Conservation (phyloP, 495 filamentous ascomycete genomes). For the Penicillium bovifimosum region DNA sequence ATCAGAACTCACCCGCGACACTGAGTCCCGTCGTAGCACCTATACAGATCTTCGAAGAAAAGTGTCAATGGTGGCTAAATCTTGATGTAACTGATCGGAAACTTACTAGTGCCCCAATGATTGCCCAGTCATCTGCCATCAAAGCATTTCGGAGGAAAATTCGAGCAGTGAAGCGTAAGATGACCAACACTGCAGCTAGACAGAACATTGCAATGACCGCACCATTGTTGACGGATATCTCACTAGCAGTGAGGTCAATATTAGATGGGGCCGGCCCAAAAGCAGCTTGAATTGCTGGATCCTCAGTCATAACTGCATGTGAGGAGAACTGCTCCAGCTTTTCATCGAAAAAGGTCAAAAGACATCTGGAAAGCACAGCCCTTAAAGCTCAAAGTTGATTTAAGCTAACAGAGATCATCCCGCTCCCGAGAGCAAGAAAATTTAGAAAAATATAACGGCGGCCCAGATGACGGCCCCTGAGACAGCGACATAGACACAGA, state of each 20-base stretch:
- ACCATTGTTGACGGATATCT: constrained; percentile 11
- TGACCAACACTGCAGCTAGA: constrained; percentile 27
- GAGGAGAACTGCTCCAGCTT: too few relatives aligned
- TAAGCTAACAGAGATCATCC: background rate
- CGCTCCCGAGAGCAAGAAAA: too few relatives aligned
- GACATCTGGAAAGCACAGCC: background rate
- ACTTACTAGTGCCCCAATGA: constrained; percentile 27
- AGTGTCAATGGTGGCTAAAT: background rate
- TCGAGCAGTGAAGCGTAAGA: constrained; percentile 29
- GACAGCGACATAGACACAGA: background rate
- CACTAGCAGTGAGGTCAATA: constrained; percentile 18
- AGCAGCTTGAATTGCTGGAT: constrained; percentile 12
- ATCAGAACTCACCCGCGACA: constrained; percentile 14
- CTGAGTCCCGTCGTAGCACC: constrained; percentile 21
- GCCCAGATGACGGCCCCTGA: background rate
- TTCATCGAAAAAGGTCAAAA: background rate
- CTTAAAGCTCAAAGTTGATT: background rate
- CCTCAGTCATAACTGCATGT: constrained; percentile 10
- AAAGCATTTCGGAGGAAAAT: constrained; percentile 21
- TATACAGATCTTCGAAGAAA: constrained; percentile 5
- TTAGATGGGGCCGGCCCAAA: constrained; percentile 25
- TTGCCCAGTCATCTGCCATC: constrained; percentile 33
- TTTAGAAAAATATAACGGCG: too few relatives aligned
- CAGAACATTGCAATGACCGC: constrained; percentile 24
- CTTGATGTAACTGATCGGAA: background rate